These are phyloP conservation scores for Paecilomyces sp. DNA, from an alignment of 2,329 filamentous ascomycete species.

Conservation along the genomic window DNA sequence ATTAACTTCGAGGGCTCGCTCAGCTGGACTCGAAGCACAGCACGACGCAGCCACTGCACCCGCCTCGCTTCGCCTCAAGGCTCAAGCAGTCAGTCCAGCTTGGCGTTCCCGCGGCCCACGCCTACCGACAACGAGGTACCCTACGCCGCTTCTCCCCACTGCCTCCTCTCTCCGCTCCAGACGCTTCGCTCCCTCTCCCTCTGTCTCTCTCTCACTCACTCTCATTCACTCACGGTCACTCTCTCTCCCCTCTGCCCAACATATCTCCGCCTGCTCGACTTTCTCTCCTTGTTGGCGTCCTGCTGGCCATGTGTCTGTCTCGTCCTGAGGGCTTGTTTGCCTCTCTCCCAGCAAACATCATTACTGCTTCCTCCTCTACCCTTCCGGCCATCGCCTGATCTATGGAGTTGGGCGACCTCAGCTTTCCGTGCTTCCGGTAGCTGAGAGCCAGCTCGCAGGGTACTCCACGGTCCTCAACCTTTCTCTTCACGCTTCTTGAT, in stretches of 20 bases:
- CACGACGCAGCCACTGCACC: not conserved
- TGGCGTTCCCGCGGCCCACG: not conserved
- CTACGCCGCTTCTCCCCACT: not conserved
- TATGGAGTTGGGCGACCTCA: conserved; percentile 25
- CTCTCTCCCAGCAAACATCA: not conserved
- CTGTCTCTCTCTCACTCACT: not conserved
- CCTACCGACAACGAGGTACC: not conserved
- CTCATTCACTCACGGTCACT: not conserved
- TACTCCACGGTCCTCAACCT: conserved; percentile 1
- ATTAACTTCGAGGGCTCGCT: not conserved
- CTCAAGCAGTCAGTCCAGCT: not conserved
- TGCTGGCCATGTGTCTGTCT: not conserved
- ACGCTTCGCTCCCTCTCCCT: no score
- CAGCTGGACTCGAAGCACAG: not conserved
- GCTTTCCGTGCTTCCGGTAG: conserved; percentile 26
- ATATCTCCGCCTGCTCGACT: not conserved
- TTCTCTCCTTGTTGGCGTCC: not conserved
- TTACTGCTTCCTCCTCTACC: not conserved
- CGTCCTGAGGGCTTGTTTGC: not conserved
- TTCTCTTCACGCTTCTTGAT: conserved; percentile 8
- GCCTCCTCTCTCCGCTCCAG: not conserved
- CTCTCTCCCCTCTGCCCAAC: not conserved
- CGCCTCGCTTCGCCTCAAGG: not conserved
- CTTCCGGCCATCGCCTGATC: conserved; percentile 13
- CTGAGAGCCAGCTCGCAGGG: conserved; percentile 26